phyloP scores from a whole-genome alignment of 768 basidiomycete species.

The Calocybe indica region DNA sequence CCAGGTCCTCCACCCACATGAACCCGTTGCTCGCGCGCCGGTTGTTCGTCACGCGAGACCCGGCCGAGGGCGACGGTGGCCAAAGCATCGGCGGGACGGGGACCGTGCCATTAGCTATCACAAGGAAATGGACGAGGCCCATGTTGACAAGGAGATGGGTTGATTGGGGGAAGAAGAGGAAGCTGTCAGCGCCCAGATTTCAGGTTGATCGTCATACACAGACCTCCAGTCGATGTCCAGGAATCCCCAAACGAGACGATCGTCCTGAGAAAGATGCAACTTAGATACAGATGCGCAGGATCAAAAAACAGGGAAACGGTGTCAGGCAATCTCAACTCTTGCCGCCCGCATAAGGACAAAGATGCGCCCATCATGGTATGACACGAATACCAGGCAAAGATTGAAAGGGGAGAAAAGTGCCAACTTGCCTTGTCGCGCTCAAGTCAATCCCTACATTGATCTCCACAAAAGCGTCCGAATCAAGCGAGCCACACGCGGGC shows the following conservation, averaged over 20 bases:
- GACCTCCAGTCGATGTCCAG: conserved; percentile 24
- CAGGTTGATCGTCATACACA: neutral
- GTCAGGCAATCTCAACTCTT: too few relatives aligned
- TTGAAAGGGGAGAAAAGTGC: neutral
- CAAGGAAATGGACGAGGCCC: neutral
- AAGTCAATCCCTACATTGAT: conserved; percentile 21
- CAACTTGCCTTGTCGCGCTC: conserved; percentile 12
- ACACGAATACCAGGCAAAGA: too few relatives aligned
- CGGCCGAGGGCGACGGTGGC: conserved; percentile 26
- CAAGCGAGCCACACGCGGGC: conserved; percentile 18
- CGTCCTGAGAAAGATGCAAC: conserved; percentile 10
- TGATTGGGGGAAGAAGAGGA: too few relatives aligned
- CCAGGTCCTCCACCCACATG: conserved; percentile 25
- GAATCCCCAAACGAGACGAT: conserved; percentile 25
- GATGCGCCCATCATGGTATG: too few relatives aligned
- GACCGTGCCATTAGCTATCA: conserved; percentile 23
- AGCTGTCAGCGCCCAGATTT: too few relatives aligned
- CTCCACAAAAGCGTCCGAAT: conserved; percentile 14
- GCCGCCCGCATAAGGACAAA: too few relatives aligned
- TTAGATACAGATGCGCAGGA: neutral
- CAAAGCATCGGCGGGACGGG: conserved; percentile 24
- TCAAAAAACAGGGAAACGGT: too few relatives aligned
- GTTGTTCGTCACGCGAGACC: conserved; percentile 18
- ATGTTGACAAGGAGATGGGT: too few relatives aligned
- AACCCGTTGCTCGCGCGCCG: conserved; percentile 25